Conservation (phyloP, 176 grass and related monocot genomes). For the Typha latifolia region DNA sequence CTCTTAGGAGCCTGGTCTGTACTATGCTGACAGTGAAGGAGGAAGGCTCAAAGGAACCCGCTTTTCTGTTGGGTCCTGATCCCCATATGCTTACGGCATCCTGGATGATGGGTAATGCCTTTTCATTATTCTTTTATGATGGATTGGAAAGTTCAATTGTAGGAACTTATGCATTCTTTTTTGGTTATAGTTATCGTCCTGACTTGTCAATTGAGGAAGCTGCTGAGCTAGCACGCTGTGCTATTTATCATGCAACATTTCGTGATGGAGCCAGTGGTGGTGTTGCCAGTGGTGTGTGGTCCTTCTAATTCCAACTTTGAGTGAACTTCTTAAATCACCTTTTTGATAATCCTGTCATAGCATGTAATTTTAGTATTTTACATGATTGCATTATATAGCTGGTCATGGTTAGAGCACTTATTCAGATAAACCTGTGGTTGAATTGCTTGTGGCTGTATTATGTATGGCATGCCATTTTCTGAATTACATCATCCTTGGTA, state of each 20-base stretch:
- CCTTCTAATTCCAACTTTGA: not conserved
- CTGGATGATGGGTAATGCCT: slow-evolving; percentile 56
- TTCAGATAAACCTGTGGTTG: no score
- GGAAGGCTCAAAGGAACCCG: slow-evolving; percentile 67
- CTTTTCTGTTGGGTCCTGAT: slow-evolving; percentile 92
- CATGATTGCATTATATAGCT: no score
- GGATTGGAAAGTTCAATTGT: not conserved
- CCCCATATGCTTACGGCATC: slow-evolving; percentile 84
- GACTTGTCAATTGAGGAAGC: slow-evolving; percentile 76
- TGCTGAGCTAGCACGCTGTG: slow-evolving; percentile 53
- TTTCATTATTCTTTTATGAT: not conserved
- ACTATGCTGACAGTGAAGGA: slow-evolving; percentile 96
- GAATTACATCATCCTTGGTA: no score
- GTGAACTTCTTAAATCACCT: not conserved
- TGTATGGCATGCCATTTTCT: no score
- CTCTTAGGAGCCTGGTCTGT: slow-evolving; percentile 72
- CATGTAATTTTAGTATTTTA: no score
- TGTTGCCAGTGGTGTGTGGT: slow-evolving; percentile 82
- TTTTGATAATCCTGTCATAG: no score
- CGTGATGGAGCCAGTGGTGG: no score
- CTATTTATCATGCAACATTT: slow-evolving; percentile 85
- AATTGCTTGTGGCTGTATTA: no score
- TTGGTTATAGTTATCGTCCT: slow-evolving; percentile 39
- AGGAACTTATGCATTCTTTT: slow-evolving; percentile 5
- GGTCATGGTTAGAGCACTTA: no score